A percentile compares a stretch with the other conserved stretches of the same genome.
Conservation (phyloP, 208 protist species). For the Acanthamoeba royreba region DNA sequence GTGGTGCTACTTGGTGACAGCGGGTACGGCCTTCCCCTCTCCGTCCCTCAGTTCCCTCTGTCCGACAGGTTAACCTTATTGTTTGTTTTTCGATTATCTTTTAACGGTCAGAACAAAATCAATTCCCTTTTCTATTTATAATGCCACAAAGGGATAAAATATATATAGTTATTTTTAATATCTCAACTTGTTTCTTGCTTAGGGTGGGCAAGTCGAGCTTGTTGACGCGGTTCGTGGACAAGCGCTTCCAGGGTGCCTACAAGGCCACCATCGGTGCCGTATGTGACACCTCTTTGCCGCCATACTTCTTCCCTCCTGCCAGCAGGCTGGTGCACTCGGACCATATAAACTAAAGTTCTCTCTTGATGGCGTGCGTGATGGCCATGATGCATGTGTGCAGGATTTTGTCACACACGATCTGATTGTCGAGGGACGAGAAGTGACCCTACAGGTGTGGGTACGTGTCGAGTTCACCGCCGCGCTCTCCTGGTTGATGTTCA, state of each 20-base stretch:
- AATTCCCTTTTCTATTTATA: background rate
- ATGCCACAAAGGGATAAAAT: background rate
- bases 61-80: too few relatives aligned
- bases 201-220: constrained; percentile 51
- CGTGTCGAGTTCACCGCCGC: background rate
- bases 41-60: too few relatives aligned
- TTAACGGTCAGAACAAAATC: background rate
- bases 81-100: background rate
- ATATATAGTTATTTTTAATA: background rate
- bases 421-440: background rate
- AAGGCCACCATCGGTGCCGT: constrained; percentile 59
- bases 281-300: background rate
- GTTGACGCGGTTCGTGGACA: constrained; percentile 41
- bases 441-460: constrained; percentile 55
- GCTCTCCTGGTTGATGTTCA: background rate
- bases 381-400: too few relatives aligned
- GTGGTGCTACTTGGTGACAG: constrained; percentile 53
- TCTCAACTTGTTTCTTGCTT: background rate
- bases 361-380: background rate
- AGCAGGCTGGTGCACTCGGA: too few relatives aligned
- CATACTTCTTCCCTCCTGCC: constrained; percentile 17
- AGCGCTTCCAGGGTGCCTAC: background rate
- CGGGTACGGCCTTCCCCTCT: background rate
- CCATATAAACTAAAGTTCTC: too few relatives aligned
- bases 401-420: background rate